These are phyloP conservation scores for Gaillardinia entomophila DNA, from an alignment of 805 yeast genomes.

Conservation along the genomic window DNA sequence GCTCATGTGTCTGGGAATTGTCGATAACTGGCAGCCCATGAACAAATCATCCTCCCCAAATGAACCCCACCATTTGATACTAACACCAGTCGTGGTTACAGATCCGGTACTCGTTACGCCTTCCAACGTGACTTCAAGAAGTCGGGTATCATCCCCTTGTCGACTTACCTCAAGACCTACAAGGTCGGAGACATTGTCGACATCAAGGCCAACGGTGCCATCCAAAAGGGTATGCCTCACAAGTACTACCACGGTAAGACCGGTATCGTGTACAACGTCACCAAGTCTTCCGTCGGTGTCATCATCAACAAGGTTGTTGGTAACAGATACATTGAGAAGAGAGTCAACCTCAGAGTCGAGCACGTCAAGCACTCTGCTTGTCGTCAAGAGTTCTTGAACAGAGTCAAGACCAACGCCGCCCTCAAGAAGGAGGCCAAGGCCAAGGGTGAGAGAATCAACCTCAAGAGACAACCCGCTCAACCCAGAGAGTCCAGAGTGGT, in stretches of 20 bases:
- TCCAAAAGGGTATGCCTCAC: slow-evolving; percentile 99
- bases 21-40: no score
- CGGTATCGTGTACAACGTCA: slow-evolving; percentile 97
- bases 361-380: slow-evolving; percentile 99
- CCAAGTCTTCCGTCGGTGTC: slow-evolving; percentile 98
- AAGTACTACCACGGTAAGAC: slow-evolving; percentile 99
- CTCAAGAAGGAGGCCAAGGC: slow-evolving; percentile 92
- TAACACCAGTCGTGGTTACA: slow-evolving; percentile 80
- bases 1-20: no score
- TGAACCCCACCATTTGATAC: slow-evolving; percentile 7
- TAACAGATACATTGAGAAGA: slow-evolving; percentile 98
- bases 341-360: slow-evolving; percentile 97
- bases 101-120: slow-evolving; percentile 99
- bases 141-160: slow-evolving; percentile 91
- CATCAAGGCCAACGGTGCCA: slow-evolving; percentile 98
- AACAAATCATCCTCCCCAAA: neutral
- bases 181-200: slow-evolving; percentile 99
- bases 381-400: slow-evolving; percentile 97
- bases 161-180: slow-evolving; percentile 96
- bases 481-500: slow-evolving; percentile 93
- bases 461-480: slow-evolving; percentile 97
- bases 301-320: slow-evolving; percentile 98
- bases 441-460: slow-evolving; percentile 81
- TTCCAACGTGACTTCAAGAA: slow-evolving; percentile 99
- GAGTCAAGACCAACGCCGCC: slow-evolving; percentile 96